phyloP scores from a whole-genome alignment of 768 basidiomycete genomes.

The Coprinopsis sp. region DNA sequence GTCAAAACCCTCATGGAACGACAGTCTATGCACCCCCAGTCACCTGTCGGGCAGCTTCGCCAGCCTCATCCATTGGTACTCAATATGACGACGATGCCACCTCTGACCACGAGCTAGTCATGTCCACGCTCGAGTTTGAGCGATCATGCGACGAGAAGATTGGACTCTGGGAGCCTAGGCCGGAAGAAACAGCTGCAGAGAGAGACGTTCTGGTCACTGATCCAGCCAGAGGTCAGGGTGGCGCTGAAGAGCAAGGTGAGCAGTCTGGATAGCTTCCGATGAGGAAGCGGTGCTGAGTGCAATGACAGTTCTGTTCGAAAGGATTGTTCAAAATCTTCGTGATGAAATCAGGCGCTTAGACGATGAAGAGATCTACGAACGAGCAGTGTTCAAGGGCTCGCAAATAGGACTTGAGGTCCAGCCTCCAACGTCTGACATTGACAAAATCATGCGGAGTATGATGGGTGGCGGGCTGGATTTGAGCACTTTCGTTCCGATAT shows the following conservation, averaged over 20 bases:
- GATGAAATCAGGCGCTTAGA: constrained; percentile 35
- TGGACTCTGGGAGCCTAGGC: constrained; percentile 29
- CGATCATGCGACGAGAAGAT: constrained; percentile 38
- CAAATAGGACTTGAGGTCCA: constrained; percentile 40
- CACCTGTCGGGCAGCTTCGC: constrained; percentile 25
- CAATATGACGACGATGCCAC: constrained; percentile 43
- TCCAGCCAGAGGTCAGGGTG: constrained; percentile 12
- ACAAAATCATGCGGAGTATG: constrained; percentile 48
- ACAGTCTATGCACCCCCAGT: constrained; percentile 3
- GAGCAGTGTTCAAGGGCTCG: constrained; percentile 42
- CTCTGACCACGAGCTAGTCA: constrained; percentile 38
- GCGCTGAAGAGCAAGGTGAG: constrained; percentile 33
- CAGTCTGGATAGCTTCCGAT: constrained; percentile 3
- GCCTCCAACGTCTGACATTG: constrained; percentile 42
- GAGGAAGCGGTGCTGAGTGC: constrained; percentile 13
- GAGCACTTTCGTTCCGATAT: constrained; percentile 12
- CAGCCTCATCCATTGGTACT: constrained; percentile 49
- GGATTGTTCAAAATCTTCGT: constrained; percentile 34
- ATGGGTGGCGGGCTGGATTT: constrained; percentile 33
- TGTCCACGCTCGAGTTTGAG: constrained; percentile 37
- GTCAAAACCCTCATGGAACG: neutral
- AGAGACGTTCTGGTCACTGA: constrained; percentile 34
- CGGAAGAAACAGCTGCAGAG: constrained; percentile 39
- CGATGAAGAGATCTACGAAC: constrained; percentile 47
- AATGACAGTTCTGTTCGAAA: constrained; percentile 22